Conservation (phyloP, 345 rosid species). For the Firmiana major region DNA sequence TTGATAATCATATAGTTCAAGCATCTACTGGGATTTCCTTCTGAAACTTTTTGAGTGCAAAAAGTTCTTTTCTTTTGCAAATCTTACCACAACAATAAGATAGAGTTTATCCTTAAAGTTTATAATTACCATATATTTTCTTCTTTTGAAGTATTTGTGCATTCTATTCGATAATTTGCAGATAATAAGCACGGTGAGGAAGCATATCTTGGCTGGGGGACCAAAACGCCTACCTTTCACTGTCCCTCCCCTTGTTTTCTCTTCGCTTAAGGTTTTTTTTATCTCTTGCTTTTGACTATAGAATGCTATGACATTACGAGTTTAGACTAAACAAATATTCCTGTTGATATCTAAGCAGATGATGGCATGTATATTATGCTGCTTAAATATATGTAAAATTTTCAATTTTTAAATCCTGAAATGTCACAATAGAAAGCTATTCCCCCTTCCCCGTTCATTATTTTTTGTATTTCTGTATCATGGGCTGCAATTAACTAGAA, state of each 20-base stretch:
- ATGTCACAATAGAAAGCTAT: not conserved
- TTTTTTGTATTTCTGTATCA: not conserved
- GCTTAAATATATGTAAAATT: too few relatives aligned
- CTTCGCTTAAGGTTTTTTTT: constrained; percentile 47
- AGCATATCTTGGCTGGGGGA: constrained; percentile 87
- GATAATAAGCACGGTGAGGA: constrained; percentile 77
- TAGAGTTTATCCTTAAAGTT: not conserved
- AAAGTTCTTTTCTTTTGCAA: not conserved
- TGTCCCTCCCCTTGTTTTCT: constrained; percentile 89
- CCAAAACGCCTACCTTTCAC: constrained; percentile 86
- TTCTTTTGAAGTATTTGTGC: not conserved
- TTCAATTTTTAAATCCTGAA: not conserved
- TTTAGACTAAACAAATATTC: not conserved
- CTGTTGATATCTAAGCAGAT: constrained; percentile 5
- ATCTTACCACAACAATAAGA: not conserved
- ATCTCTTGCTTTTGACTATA: not conserved
- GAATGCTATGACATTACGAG: not conserved
- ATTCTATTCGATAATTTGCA: constrained; percentile 32
- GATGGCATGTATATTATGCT: not conserved
- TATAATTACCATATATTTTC: not conserved
- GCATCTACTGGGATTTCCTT: not conserved
- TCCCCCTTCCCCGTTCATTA: not conserved
- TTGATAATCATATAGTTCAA: too few relatives aligned
- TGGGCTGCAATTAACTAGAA: not conserved
- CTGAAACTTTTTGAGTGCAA: not conserved